phyloP scores from a whole-genome alignment of 768 basidiomycete species.

The Leucosporidium creatinivorum region DNA sequence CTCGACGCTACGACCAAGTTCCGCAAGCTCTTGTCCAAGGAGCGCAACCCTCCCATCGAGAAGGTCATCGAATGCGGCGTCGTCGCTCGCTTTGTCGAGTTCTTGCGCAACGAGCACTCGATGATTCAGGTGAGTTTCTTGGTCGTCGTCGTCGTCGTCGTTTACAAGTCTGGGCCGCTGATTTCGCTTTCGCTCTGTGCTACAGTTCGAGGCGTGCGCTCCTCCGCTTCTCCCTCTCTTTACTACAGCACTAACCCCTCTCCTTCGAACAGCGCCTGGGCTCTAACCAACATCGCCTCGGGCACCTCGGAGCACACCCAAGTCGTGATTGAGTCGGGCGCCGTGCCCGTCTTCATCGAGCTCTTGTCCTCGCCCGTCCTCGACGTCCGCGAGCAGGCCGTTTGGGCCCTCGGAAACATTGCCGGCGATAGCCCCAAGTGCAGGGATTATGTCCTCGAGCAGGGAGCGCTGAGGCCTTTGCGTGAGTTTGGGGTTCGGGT shows the following conservation, averaged over 20 bases:
- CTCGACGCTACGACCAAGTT: slow-evolving; percentile 96
- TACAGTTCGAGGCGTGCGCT: slow-evolving; percentile 34
- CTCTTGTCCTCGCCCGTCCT: slow-evolving; percentile 85
- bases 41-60: slow-evolving; percentile 99
- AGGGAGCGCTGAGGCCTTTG: slow-evolving; percentile 87
- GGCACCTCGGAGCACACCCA: slow-evolving; percentile 98
- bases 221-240: no score
- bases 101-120: slow-evolving; percentile 55
- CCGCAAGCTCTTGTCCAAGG: slow-evolving; percentile 96
- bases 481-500: slow-evolving; percentile 40
- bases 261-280: slow-evolving; percentile 31
- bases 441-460: slow-evolving; percentile 89
- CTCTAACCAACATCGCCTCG: slow-evolving; percentile 38
- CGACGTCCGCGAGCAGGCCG: slow-evolving; percentile 97
- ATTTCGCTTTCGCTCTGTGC: background rate
- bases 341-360: slow-evolving; percentile 95
- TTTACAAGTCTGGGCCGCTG: background rate
- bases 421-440: slow-evolving; percentile 97
- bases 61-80: slow-evolving; percentile 96
- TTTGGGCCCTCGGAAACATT: slow-evolving; percentile 99
- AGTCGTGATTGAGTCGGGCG: slow-evolving; percentile 88
- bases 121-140: slow-evolving; percentile 46
- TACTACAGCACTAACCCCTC: no score
- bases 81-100: slow-evolving; percentile 93
- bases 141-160: no score